phyloP scores from a whole-genome alignment of 140 eudicot genomes.

The Artemisia princeps region DNA sequence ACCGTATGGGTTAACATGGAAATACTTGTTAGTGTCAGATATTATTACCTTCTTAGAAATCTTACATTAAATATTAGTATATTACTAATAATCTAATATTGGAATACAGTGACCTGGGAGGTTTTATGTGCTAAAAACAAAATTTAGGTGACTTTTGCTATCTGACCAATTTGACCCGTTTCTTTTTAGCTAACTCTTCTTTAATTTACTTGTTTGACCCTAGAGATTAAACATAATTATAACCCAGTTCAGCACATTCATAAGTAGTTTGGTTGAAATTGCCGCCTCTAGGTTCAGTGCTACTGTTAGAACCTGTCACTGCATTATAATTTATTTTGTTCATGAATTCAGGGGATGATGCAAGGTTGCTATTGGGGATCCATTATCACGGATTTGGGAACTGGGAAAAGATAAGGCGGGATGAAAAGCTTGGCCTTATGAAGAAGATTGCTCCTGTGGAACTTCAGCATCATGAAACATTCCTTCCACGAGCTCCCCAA shows the following conservation, averaged over 20 bases:
- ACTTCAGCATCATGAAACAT: conserved; percentile 97
- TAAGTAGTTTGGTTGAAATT: not conserved
- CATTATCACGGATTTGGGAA: conserved; percentile 95
- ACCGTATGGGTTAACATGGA: not conserved
- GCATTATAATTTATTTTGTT: conserved; percentile 22
- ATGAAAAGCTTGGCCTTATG: conserved; percentile 75
- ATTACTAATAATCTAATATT: not conserved
- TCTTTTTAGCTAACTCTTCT: not conserved
- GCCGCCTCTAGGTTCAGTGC: not conserved
- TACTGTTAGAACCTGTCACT: conserved; percentile 11
- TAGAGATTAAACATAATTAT: not conserved
- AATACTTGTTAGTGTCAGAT: not conserved
- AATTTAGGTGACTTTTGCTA: not conserved
- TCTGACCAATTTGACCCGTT: not conserved
- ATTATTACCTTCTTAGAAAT: not conserved
- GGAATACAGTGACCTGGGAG: not conserved
- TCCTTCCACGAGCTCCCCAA: conserved; percentile 96
- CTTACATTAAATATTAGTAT: too few species aligned
- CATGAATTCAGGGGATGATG: conserved; percentile 76
- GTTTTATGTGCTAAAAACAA: not conserved
- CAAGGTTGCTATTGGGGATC: conserved; percentile 82
- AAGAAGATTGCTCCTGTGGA: conserved; percentile 98
- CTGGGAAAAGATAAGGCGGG: conserved; percentile 90
- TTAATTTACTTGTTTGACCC: not conserved
- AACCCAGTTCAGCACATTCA: not conserved